These are phyloP conservation scores for Moesziomyces antarcticus DNA, from an alignment of 1,284 basidiomycete genomes.

Conservation along the genomic window DNA sequence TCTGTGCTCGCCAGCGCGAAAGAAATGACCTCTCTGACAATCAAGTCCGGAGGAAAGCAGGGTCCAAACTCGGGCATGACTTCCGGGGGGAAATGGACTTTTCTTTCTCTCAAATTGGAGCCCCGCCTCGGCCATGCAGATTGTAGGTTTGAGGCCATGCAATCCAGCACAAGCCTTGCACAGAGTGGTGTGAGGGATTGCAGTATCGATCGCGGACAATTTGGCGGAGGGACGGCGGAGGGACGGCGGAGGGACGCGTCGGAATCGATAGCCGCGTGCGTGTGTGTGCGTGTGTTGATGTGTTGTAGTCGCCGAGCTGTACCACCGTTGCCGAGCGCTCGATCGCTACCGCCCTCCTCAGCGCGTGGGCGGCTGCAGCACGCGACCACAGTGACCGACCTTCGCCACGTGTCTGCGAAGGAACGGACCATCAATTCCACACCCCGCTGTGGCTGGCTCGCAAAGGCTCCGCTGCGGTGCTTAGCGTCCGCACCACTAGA, in stretches of 20 bases:
- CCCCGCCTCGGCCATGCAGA: constrained; percentile 32
- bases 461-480: neutral
- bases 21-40: too few relatives aligned
- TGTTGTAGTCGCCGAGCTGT: neutral
- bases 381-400: constrained; percentile 2
- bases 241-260: constrained; percentile 3
- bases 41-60: too few relatives aligned
- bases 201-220: constrained; percentile 7
- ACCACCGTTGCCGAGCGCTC: constrained; percentile 18
- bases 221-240: too few relatives aligned
- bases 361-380: constrained; percentile 13
- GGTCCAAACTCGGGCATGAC: too few relatives aligned
- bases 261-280: constrained; percentile 12
- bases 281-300: constrained; percentile 9
- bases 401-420: neutral
- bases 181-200: neutral
- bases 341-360: constrained; percentile 12
- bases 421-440: neutral
- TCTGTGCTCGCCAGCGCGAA: neutral
- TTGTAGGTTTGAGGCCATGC: neutral
- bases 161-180: neutral
- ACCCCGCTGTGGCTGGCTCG: constrained; percentile 17
- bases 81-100: neutral
- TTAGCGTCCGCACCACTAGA: neutral
- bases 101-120: constrained; percentile 18